Conservation (phyloP, 371 early-diverging fungal species). For the Massospora cicadina region DNA sequence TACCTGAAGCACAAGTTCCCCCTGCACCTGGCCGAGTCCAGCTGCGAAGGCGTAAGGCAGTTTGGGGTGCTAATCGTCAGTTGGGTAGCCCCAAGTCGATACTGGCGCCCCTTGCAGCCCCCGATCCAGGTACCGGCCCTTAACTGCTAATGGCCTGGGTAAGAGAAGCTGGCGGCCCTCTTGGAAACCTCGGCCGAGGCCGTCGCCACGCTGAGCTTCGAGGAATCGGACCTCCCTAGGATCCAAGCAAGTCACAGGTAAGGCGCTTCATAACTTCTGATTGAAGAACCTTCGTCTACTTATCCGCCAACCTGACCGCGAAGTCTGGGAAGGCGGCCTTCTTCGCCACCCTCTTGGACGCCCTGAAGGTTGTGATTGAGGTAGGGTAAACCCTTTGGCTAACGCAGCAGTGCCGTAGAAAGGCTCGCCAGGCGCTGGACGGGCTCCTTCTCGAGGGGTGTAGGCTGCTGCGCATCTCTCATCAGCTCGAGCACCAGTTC, state of each 20-base stretch:
- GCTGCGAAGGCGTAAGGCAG: background rate
- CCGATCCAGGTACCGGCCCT: background rate
- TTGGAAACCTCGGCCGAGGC: background rate
- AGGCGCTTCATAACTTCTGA: background rate
- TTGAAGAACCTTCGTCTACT: background rate
- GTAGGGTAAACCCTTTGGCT: background rate
- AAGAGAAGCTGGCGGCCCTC: background rate
- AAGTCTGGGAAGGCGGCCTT: background rate
- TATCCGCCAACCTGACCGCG: background rate
- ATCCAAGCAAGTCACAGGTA: background rate
- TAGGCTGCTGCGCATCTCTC: background rate
- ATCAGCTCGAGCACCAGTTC: background rate
- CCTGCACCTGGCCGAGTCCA: conserved; percentile 32
- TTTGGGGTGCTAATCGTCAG: background rate
- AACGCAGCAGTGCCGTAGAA: background rate
- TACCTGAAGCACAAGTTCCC: conserved; percentile 53
- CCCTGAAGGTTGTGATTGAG: background rate
- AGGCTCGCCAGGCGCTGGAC: background rate
- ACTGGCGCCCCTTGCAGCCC: background rate
- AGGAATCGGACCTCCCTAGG: background rate
- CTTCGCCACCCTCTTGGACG: background rate
- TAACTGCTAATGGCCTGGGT: background rate
- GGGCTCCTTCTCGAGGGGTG: background rate
- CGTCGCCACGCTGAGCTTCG: background rate
- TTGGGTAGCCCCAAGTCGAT: background rate